Evolutionary conservation across 306 rosid species (phyloP).

Genomic region (Hippophae tibetana): DNA sequence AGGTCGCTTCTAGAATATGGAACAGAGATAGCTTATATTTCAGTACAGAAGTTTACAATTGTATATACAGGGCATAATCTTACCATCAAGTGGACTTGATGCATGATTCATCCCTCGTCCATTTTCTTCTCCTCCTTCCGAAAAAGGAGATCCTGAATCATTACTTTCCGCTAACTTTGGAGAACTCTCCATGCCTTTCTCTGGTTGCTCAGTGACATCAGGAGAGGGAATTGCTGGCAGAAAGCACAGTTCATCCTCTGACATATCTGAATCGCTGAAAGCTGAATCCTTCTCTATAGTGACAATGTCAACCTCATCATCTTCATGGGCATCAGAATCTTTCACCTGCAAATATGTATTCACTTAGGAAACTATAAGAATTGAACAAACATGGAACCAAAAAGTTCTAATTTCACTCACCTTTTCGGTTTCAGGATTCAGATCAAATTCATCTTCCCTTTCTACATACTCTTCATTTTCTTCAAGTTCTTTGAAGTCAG

Average conservation of each 20-base stretch:
- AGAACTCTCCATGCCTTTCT: slow-evolving; percentile 60
- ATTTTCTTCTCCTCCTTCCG: slow-evolving; percentile 78
- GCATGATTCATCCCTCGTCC: slow-evolving; percentile 54
- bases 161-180: slow-evolving; percentile 65
- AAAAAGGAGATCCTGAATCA: slow-evolving; percentile 82
- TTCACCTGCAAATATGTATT: slow-evolving; percentile 48
- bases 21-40: no score
- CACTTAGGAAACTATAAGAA: slow-evolving; percentile 1
- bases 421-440: slow-evolving; percentile 82
- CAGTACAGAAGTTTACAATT: no score
- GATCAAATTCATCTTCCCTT: slow-evolving; percentile 94
- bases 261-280: slow-evolving; percentile 89
- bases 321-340: slow-evolving; percentile 69
- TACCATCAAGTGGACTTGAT: slow-evolving; percentile 84
- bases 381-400: neutral
- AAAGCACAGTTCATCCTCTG: slow-evolving; percentile 77
- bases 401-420: slow-evolving; percentile 27
- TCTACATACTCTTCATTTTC: slow-evolving; percentile 94
- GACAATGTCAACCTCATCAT: slow-evolving; percentile 80
- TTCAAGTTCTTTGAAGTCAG: slow-evolving; percentile 96
- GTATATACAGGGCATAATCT: neutral
- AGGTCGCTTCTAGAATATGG: no score
- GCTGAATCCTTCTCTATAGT: slow-evolving; percentile 66
- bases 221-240: slow-evolving; percentile 75
- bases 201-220: slow-evolving; percentile 58